phyloP scores from a whole-genome alignment of 306 rosid genomes.

The Rosa rugosa region DNA sequence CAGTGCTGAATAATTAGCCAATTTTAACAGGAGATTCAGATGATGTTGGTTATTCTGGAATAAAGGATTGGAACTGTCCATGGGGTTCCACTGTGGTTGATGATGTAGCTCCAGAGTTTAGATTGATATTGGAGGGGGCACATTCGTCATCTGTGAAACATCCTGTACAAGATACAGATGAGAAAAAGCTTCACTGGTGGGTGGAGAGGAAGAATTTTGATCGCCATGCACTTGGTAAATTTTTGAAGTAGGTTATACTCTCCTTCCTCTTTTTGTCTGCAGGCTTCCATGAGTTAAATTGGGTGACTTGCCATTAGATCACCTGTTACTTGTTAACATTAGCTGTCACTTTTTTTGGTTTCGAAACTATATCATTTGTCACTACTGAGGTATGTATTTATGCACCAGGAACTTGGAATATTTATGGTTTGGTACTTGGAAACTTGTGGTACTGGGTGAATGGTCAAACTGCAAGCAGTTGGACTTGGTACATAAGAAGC shows the following conservation, averaged over 20 bases:
- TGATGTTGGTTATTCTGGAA: conserved; percentile 27
- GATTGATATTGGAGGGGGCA: conserved; percentile 71
- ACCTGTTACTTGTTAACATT: background rate
- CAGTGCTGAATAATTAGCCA: background rate
- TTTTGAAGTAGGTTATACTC: conserved; percentile 54
- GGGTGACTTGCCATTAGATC: conserved; percentile 6
- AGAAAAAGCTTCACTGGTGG: conserved; percentile 70
- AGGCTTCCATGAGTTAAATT: conserved; percentile 18
- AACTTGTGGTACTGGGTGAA: conserved; percentile 73
- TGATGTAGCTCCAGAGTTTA: conserved; percentile 78
- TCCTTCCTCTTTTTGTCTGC: conserved; percentile 5
- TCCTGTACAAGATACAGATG: conserved; percentile 52
- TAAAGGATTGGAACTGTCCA: conserved; percentile 73
- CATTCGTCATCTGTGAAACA: conserved; percentile 46
- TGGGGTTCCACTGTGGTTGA: conserved; percentile 80
- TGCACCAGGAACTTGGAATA: conserved; percentile 73
- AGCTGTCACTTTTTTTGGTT: conserved; percentile 9
- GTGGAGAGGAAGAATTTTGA: conserved; percentile 71
- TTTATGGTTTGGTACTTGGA: conserved; percentile 89
- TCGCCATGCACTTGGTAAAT: conserved; percentile 43
- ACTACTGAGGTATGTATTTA: background rate
- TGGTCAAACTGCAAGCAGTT: conserved; percentile 47
- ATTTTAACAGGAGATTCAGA: conserved; percentile 32
- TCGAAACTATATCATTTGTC: conserved; percentile 16
- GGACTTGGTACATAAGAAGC: conserved; percentile 54